Conservation (phyloP, 2,329 filamentous ascomycete species). For the Blastomyces silverae region DNA sequence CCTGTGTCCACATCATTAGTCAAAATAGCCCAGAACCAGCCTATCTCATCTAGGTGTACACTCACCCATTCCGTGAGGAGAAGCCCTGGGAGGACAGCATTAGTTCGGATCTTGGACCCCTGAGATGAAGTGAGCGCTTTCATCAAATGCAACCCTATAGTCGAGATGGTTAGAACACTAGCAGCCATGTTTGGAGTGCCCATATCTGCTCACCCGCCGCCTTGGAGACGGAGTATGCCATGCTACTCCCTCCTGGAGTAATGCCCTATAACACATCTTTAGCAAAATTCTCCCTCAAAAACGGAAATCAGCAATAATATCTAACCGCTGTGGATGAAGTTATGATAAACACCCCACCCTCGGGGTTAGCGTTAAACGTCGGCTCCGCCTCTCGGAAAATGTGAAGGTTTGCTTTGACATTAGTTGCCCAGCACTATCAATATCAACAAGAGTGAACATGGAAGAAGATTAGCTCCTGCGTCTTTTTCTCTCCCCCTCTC, state of each 20-base stretch:
- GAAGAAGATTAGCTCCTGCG: constrained; percentile 4
- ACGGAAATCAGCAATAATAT: too few relatives aligned
- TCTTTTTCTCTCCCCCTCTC: neutral
- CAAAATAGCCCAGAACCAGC: neutral
- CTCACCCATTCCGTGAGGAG: constrained; percentile 61
- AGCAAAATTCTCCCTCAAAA: neutral
- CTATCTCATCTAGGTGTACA: constrained; percentile 10
- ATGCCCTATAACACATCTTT: constrained; percentile 37
- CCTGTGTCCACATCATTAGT: constrained; percentile 32
- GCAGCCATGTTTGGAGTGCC: neutral
- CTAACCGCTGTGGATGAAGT: constrained; percentile 56
- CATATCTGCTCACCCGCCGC: constrained; percentile 51
- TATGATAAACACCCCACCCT: constrained; percentile 58
- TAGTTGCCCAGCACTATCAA: constrained; percentile 54
- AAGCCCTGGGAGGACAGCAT: constrained; percentile 58
- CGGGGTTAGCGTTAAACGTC: constrained; percentile 54
- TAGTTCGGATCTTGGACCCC: constrained; percentile 56
- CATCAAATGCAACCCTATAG: constrained; percentile 55
- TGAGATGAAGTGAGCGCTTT: constrained; percentile 58
- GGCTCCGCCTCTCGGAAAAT: constrained; percentile 53
- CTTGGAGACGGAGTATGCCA: constrained; percentile 73
- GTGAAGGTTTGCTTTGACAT: constrained; percentile 51
- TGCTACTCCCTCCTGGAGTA: constrained; percentile 48
- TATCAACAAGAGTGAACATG: neutral
- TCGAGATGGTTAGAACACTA: constrained; percentile 13